These are phyloP conservation scores for Aspergillus leporis DNA, from an alignment of 495 filamentous ascomycete genomes.

Conservation along the genomic window DNA sequence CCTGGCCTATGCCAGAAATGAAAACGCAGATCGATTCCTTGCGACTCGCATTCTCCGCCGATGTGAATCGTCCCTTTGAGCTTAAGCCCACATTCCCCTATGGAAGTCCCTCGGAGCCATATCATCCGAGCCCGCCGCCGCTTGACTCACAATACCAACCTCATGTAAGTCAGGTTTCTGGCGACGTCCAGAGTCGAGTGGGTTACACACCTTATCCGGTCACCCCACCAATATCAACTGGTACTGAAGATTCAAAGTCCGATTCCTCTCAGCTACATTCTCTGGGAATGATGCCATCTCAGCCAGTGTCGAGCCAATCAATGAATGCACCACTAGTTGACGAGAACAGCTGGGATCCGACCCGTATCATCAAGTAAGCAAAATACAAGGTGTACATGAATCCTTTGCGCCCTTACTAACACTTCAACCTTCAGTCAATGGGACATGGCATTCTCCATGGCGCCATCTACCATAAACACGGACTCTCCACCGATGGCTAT, in stretches of 20 bases:
- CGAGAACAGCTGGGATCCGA: conserved; percentile 82
- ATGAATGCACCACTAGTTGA: conserved; percentile 63
- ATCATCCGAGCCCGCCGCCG: conserved; percentile 63
- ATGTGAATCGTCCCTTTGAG: conserved; percentile 81
- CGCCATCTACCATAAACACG: conserved; percentile 45
- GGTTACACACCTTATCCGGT: conserved; percentile 76
- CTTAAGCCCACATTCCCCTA: conserved; percentile 87
- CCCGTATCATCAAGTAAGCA: conserved; percentile 88
- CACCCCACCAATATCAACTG: conserved; percentile 78
- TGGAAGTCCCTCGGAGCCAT: conserved; percentile 70
- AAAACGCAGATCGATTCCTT: conserved; percentile 88
- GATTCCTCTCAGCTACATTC: conserved; percentile 79
- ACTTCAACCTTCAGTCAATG: conserved; percentile 62
- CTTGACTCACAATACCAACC: conserved; percentile 48
- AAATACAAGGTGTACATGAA: neutral
- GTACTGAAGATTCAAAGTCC: conserved; percentile 73
- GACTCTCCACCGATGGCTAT: conserved; percentile 50
- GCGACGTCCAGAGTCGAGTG: conserved; percentile 59
- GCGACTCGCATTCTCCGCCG: conserved; percentile 89
- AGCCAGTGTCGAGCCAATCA: conserved; percentile 45
- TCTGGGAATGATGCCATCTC: conserved; percentile 68
- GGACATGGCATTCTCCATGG: conserved; percentile 86
- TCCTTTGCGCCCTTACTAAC: conserved; percentile 27
- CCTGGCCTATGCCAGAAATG: conserved; percentile 93
- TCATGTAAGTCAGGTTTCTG: conserved; percentile 34